Percentiles rank a stretch among this genome's conserved stretches.
Conservation (phyloP, 192 early-diverging fungal genomes). For the Haplosporangium gracile region DNA sequence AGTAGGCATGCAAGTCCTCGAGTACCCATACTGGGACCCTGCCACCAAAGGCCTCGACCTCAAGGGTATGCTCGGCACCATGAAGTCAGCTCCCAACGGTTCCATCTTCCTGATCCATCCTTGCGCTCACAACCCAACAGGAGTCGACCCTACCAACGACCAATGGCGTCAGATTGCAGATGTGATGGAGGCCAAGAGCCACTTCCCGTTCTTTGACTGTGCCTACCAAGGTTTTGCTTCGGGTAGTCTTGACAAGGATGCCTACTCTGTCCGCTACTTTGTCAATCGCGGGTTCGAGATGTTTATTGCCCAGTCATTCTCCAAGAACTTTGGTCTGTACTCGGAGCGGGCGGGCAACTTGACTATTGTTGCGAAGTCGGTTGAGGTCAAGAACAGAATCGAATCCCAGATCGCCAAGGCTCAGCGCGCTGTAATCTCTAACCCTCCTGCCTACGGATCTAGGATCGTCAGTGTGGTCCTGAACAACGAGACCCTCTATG, state of each 20-base stretch:
- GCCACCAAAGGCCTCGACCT: constrained; percentile 81
- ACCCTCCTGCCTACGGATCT: constrained; percentile 91
- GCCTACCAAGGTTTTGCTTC: constrained; percentile 99
- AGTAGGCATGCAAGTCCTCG: constrained; percentile 85
- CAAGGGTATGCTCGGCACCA: constrained; percentile 76
- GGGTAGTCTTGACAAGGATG: constrained; percentile 91
- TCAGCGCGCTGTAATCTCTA: constrained; percentile 91
- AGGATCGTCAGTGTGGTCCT: constrained; percentile 89
- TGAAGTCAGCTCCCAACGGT: constrained; percentile 77
- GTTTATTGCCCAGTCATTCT: constrained; percentile 92
- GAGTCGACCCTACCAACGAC: constrained; percentile 94
- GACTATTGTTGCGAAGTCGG: constrained; percentile 73
- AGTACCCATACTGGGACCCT: constrained; percentile 94
- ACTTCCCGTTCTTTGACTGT: constrained; percentile 98
- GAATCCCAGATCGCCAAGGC: constrained; percentile 88
- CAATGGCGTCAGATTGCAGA: constrained; percentile 95
- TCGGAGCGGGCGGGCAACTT: constrained; percentile 89
- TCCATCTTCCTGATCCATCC: constrained; percentile 94
- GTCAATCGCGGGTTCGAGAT: constrained; percentile 91
- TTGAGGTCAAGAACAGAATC: constrained; percentile 66
- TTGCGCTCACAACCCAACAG: constrained; percentile 99
- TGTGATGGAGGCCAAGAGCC: constrained; percentile 78
- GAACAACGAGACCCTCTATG: constrained; percentile 78
- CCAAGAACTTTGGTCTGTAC: constrained; percentile 99
- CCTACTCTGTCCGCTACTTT: constrained; percentile 94